These are phyloP conservation scores for Arachis monticola DNA, from an alignment of 331 rosid species.

Conservation along the genomic window DNA sequence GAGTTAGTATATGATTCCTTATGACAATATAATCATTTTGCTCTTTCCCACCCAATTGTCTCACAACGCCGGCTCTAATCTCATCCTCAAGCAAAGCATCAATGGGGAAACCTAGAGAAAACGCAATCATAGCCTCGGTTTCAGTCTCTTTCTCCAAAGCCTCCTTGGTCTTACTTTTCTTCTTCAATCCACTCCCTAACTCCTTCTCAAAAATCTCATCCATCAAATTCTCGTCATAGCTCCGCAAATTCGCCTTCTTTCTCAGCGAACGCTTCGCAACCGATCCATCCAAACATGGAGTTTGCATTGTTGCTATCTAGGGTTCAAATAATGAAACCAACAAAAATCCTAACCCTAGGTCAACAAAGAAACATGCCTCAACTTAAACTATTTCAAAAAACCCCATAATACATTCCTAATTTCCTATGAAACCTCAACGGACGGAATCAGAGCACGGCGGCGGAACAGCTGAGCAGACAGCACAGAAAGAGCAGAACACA, in stretches of 20 bases:
- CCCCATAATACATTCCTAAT: background rate
- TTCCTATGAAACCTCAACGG: no score
- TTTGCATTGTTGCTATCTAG: slow-evolving; percentile 52
- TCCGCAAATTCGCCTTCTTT: slow-evolving; percentile 61
- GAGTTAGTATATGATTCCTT: slow-evolving; percentile 85
- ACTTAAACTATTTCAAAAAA: background rate
- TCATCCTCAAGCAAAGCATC: slow-evolving; percentile 83
- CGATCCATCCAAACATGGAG: slow-evolving; percentile 53
- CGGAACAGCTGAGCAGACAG: no score
- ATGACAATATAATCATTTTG: slow-evolving; percentile 92
- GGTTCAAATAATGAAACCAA: slow-evolving; percentile 5
- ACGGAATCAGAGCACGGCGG: no score
- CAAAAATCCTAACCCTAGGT: background rate
- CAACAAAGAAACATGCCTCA: background rate
- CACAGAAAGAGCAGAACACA: no score
- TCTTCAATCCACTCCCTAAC: slow-evolving; percentile 66
- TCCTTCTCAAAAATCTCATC: slow-evolving; percentile 79
- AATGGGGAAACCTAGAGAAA: slow-evolving; percentile 88
- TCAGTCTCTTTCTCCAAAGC: slow-evolving; percentile 92
- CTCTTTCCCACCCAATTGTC: slow-evolving; percentile 80
- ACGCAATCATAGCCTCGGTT: slow-evolving; percentile 90
- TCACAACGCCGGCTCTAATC: slow-evolving; percentile 78
- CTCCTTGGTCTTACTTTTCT: slow-evolving; percentile 53
- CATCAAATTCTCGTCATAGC: slow-evolving; percentile 78
- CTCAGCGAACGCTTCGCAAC: slow-evolving; percentile 63